phyloP scores from a whole-genome alignment of 2,329 filamentous ascomycete genomes.

The Biscogniauxia marginata region DNA sequence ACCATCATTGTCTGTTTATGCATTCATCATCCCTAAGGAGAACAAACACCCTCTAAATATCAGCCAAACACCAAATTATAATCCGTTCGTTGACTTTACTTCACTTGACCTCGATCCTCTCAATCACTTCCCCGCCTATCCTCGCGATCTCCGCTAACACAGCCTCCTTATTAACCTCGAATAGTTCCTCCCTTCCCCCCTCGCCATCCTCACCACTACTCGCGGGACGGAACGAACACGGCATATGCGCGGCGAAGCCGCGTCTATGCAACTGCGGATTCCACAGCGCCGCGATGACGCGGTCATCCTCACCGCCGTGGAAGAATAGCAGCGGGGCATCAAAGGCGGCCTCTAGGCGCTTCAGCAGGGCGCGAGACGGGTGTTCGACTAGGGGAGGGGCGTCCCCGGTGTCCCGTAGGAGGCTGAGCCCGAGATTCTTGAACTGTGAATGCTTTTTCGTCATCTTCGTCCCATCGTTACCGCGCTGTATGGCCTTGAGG shows the following conservation, averaged over 20 bases:
- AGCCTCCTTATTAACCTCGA: slow-evolving; percentile 64
- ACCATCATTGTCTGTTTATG: no score
- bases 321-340: slow-evolving; percentile 76
- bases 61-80: neutral
- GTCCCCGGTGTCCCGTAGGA: slow-evolving; percentile 42
- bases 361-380: slow-evolving; percentile 62
- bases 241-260: slow-evolving; percentile 68
- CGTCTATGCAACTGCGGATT: slow-evolving; percentile 54
- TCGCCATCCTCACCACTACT: slow-evolving; percentile 32
- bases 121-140: slow-evolving; percentile 65
- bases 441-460: slow-evolving; percentile 53
- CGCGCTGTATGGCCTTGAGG: slow-evolving; percentile 40
- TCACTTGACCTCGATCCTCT: slow-evolving; percentile 57
- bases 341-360: slow-evolving; percentile 67
- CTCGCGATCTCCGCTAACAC: slow-evolving; percentile 73
- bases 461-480: no score
- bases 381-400: slow-evolving; percentile 53
- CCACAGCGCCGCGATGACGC: slow-evolving; percentile 60
- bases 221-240: slow-evolving; percentile 63
- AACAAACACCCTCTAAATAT: neutral
- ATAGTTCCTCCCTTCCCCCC: slow-evolving; percentile 44
- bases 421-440: slow-evolving; percentile 89
- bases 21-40: no score
- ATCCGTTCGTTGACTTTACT: neutral
- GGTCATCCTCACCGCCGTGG: slow-evolving; percentile 58